phyloP scores from a whole-genome alignment of 306 rosid genomes.

The Vicia faba region DNA sequence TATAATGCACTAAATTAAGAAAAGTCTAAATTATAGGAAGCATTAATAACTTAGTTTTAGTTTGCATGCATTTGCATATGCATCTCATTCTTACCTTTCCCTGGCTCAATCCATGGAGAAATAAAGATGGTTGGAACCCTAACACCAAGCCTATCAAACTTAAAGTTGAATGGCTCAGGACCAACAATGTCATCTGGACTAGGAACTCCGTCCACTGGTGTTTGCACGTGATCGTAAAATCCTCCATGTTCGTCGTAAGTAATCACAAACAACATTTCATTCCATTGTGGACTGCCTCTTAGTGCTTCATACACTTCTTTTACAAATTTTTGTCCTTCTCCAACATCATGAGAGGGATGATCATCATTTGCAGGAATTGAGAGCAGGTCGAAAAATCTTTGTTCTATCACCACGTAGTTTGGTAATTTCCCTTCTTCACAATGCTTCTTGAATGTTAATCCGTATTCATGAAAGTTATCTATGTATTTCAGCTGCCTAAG shows the following conservation, averaged over 20 bases:
- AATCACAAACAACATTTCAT: conserved; percentile 62
- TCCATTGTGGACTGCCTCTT: conserved; percentile 79
- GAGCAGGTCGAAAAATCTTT: conserved; percentile 53
- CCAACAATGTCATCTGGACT: conserved; percentile 31
- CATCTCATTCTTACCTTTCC: conserved; percentile 23
- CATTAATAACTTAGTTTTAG: not conserved
- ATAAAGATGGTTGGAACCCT: conserved; percentile 37
- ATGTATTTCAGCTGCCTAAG: conserved; percentile 64
- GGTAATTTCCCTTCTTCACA: conserved; percentile 71
- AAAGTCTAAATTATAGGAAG: not conserved
- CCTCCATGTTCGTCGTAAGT: conserved; percentile 81
- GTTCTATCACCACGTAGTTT: conserved; percentile 80
- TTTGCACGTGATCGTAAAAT: conserved; percentile 33
- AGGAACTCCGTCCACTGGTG: conserved; percentile 33
- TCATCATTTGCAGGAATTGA: conserved; percentile 64
- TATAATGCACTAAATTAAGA: too few species aligned
- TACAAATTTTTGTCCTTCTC: conserved; percentile 65
- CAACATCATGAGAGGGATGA: conserved; percentile 78
- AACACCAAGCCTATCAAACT: conserved; percentile 39
- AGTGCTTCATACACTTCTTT: conserved; percentile 71
- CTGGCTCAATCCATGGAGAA: conserved; percentile 36
- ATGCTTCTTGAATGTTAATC: conserved; percentile 57
- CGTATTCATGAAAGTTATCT: conserved; percentile 54
- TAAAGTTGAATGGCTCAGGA: conserved; percentile 30
- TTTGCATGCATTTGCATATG: not conserved